These are phyloP conservation scores for Microdochium paspali DNA, from an alignment of 2,329 filamentous ascomycete genomes.

Conservation along the genomic window DNA sequence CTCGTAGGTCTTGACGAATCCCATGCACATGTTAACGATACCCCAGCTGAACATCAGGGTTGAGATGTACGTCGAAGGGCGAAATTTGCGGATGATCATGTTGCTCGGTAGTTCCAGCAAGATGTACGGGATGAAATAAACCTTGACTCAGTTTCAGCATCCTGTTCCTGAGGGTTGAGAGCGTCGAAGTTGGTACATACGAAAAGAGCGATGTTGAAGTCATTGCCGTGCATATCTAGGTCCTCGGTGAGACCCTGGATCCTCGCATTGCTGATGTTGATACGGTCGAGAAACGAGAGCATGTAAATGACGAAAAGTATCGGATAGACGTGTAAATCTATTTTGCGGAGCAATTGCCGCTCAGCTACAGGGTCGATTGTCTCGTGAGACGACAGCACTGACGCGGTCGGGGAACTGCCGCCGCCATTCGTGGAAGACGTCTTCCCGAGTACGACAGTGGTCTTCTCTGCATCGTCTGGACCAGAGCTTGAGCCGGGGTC, in stretches of 20 bases:
- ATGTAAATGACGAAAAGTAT: conserved; percentile 30
- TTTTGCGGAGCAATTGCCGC: conserved; percentile 26
- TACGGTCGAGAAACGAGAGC: conserved; percentile 32
- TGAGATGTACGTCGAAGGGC: conserved; percentile 27
- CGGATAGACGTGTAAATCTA: conserved; percentile 29
- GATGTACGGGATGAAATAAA: conserved; percentile 31
- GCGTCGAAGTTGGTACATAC: conserved; percentile 14
- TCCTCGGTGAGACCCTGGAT: conserved; percentile 33
- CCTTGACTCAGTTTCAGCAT: conserved; percentile 8
- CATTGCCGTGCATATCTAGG: conserved; percentile 27
- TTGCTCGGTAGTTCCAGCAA: conserved; percentile 35
- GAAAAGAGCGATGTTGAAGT: conserved; percentile 33
- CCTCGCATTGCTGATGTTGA: conserved; percentile 37
- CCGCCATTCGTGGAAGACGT: background rate
- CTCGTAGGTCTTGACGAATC: conserved; percentile 28
- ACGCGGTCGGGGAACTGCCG: background rate
- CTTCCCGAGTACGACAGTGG: background rate
- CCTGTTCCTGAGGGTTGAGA: background rate
- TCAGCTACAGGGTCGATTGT: conserved; percentile 22
- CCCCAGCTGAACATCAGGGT: conserved; percentile 33
- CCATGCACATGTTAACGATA: conserved; percentile 34
- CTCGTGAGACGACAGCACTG: background rate
- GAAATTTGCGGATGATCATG: conserved; percentile 31
- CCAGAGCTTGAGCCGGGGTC: background rate
- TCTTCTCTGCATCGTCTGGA: background rate